Conservation (phyloP, 1,139 yeast species). For the Blastobotrys serpentis region DNA sequence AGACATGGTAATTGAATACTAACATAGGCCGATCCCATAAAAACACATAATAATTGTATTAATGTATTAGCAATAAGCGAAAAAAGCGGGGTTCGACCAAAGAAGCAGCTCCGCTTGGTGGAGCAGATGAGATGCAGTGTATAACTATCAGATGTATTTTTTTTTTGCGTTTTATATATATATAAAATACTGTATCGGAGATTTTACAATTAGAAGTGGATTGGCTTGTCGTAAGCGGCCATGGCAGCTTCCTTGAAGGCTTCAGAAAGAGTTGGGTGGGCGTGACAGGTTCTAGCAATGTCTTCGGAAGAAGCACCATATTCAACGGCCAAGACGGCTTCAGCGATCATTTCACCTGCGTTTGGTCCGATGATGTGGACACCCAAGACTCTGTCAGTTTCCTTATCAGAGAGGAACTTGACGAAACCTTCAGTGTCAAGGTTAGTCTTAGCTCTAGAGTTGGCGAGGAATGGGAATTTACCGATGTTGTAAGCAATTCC, state of each 20-base stretch:
- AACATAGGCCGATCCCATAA: no score
- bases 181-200: slow-evolving; percentile 10
- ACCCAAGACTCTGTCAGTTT: slow-evolving; percentile 94
- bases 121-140: no score
- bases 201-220: slow-evolving; percentile 58
- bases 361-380: slow-evolving; percentile 97
- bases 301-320: slow-evolving; percentile 99
- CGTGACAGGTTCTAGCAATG: slow-evolving; percentile 95
- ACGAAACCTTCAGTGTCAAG: slow-evolving; percentile 96
- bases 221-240: slow-evolving; percentile 86
- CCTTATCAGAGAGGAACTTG: slow-evolving; percentile 93
- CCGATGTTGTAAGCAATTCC: slow-evolving; percentile 93
- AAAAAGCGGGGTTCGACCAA: no score
- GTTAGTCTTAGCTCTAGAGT: slow-evolving; percentile 99
- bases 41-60: no score
- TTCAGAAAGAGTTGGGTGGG: slow-evolving; percentile 97
- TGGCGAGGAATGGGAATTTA: slow-evolving; percentile 97
- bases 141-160: not conserved
- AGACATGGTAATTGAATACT: not conserved
- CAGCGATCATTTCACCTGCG: slow-evolving; percentile 99
- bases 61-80: no score
- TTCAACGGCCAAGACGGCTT: slow-evolving; percentile 95
- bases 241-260: slow-evolving; percentile 98
- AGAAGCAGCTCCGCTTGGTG: not conserved
- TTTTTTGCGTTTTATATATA: no score